Conservation (phyloP, 176 grass and related monocot species). For the Rhynchospora tenuis region DNA sequence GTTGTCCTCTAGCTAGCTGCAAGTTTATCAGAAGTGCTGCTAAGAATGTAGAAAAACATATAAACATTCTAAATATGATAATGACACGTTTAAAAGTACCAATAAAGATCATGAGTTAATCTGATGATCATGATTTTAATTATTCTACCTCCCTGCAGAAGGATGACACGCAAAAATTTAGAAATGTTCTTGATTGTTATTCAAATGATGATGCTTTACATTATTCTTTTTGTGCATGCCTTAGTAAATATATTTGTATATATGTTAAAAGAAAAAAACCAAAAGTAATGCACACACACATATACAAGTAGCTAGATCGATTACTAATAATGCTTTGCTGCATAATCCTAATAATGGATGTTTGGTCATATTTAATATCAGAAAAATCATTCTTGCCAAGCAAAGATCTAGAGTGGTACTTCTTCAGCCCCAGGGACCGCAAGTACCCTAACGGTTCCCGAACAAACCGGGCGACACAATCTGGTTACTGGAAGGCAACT, state of each 20-base stretch:
- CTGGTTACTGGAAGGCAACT: conserved; percentile 98
- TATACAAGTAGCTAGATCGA: not conserved
- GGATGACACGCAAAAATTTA: not conserved
- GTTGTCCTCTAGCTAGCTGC: not conserved
- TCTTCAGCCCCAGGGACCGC: conserved; percentile 97
- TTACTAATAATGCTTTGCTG: not conserved
- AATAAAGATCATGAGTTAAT: not conserved
- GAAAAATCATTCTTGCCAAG: conserved; percentile 97
- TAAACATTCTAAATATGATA: not conserved
- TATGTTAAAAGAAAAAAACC: not conserved
- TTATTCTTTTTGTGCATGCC: not conserved
- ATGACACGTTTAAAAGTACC: not conserved
- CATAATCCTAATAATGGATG: not conserved
- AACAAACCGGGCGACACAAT: conserved; percentile 89
- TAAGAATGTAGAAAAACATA: not conserved
- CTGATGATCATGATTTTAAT: not conserved
- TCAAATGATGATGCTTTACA: not conserved
- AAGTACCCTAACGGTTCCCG: conserved; percentile 96
- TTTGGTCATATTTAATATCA: conserved; percentile 12
- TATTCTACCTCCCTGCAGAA: not conserved
- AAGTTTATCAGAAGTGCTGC: not conserved
- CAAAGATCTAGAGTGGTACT: conserved; percentile 99
- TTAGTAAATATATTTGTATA: not conserved
- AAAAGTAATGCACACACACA: no score
- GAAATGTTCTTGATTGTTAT: not conserved